These are phyloP conservation scores for Chloromonas sp. DNA, from an alignment of 163 green algal species.

Conservation along the genomic window DNA sequence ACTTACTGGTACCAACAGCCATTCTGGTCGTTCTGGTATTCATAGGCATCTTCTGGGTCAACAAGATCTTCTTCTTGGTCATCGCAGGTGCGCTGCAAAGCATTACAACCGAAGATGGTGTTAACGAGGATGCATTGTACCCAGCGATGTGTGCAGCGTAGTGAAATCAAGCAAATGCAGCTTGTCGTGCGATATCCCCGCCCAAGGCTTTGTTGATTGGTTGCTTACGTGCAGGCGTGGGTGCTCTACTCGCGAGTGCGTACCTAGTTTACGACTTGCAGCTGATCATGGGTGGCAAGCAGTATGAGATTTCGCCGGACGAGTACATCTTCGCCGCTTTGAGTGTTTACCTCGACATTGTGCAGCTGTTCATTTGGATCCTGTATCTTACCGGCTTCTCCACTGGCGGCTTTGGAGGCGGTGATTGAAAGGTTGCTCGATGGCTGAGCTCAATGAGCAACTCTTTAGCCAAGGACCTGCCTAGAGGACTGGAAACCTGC, in stretches of 20 bases:
- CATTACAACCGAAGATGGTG: background rate
- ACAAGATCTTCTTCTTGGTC: conserved; percentile 19
- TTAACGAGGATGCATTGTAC: background rate
- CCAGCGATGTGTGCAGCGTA: background rate
- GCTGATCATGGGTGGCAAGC: conserved; percentile 45
- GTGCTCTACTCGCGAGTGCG: conserved; percentile 30
- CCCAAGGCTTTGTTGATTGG: background rate
- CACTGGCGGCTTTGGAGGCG: background rate
- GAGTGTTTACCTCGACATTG: conserved; percentile 8
- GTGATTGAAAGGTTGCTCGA: too few species aligned
- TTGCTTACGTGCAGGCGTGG: conserved; percentile 9
- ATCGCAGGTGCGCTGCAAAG: conserved; percentile 12
- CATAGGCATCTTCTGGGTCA: conserved; percentile 30
- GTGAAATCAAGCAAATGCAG: background rate
- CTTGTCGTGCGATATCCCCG: background rate
- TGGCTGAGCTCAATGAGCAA: too few species aligned
- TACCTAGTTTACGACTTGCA: conserved; percentile 46
- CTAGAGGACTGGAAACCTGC: too few species aligned
- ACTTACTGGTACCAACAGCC: conserved; percentile 13
- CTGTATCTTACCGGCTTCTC: background rate
- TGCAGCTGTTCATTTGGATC: conserved; percentile 14
- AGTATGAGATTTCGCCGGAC: conserved; percentile 31
- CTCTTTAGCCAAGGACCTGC: too few species aligned
- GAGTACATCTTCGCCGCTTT: conserved; percentile 11
- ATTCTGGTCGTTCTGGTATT: conserved; percentile 25